phyloP scores from a whole-genome alignment of 2,329 filamentous ascomycete genomes.

The Fusarium heterosporum region DNA sequence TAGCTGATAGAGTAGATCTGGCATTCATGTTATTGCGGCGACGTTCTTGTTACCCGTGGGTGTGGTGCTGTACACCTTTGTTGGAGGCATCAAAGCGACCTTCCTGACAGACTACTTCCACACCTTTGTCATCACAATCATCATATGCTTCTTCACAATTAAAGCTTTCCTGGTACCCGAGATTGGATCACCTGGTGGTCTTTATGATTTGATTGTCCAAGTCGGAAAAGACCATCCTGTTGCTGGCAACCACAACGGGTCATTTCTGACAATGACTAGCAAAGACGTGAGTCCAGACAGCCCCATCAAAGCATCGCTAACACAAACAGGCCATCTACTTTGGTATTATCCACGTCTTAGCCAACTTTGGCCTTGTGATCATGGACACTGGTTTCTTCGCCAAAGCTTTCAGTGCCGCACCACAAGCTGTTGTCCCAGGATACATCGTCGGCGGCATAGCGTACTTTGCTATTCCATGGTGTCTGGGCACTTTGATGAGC shows the following conservation, averaged over 20 bases:
- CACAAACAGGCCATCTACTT: slow-evolving; percentile 58
- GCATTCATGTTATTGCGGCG: slow-evolving; percentile 62
- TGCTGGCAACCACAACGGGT: slow-evolving; percentile 61
- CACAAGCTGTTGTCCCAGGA: slow-evolving; percentile 61
- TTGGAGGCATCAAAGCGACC: slow-evolving; percentile 56
- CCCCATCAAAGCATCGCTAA: neutral
- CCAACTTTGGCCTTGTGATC: slow-evolving; percentile 65
- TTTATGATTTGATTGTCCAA: slow-evolving; percentile 63
- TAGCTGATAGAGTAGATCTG: slow-evolving; percentile 50
- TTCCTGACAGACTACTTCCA: slow-evolving; percentile 66
- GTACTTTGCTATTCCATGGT: slow-evolving; percentile 67
- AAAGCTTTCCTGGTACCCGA: slow-evolving; percentile 60
- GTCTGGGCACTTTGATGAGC: slow-evolving; percentile 63
- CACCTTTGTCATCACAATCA: slow-evolving; percentile 65
- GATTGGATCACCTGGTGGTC: slow-evolving; percentile 59
- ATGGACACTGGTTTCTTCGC: slow-evolving; percentile 67
- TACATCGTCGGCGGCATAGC: slow-evolving; percentile 65
- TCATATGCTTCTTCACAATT: slow-evolving; percentile 61
- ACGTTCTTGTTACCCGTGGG: slow-evolving; percentile 59
- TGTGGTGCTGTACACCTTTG: slow-evolving; percentile 55
- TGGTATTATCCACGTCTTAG: slow-evolving; percentile 60
- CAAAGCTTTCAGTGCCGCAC: slow-evolving; percentile 63
- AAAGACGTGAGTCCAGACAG: slow-evolving; percentile 54
- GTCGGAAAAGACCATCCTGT: slow-evolving; percentile 60
- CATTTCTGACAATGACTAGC: slow-evolving; percentile 67